Evolutionary conservation across 169 alveolate genomes (phyloP).

Genomic region (Cryptosporidium baileyi): DNA sequence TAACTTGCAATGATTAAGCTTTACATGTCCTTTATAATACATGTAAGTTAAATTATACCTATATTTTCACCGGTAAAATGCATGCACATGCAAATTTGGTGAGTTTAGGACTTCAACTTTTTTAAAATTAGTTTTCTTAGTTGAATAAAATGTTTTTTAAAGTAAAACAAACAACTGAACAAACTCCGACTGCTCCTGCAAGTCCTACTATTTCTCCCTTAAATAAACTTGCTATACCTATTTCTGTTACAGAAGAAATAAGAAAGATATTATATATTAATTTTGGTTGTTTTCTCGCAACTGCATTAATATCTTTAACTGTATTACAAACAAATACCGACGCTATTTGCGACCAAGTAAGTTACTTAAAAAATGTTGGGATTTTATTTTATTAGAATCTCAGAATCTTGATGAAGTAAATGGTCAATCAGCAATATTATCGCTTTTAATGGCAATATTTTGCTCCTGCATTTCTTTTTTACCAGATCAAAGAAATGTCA

Average conservation of each 20-base stretch:
- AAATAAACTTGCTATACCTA: neutral
- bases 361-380: neutral
- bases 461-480: constrained; percentile 25
- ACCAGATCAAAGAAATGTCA: constrained; percentile 24
- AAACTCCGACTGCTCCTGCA: constrained; percentile 61
- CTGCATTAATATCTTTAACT: constrained; percentile 36
- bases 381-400: neutral
- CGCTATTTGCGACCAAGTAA: constrained; percentile 43
- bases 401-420: constrained; percentile 66
- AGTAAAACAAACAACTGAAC: constrained; percentile 7
- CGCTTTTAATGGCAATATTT: constrained; percentile 33
- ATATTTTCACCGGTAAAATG: neutral
- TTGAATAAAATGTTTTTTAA: constrained; percentile 41
- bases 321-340: constrained; percentile 40
- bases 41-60: neutral
- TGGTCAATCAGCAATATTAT: constrained; percentile 48
- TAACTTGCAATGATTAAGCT: constrained; percentile 23
- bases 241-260: constrained; percentile 1
- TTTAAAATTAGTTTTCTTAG: neutral
- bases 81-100: neutral
- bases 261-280: constrained; percentile 19
- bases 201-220: constrained; percentile 43
- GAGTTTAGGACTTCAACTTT: too few relatives aligned
- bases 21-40: constrained; percentile 7
- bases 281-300: constrained; percentile 31